A percentile compares a stretch with the other conserved stretches of the same genome.
These are phyloP conservation scores for Penicillium nordicum DNA, from an alignment of 2,329 filamentous ascomycete genomes.

Conservation along the genomic window DNA sequence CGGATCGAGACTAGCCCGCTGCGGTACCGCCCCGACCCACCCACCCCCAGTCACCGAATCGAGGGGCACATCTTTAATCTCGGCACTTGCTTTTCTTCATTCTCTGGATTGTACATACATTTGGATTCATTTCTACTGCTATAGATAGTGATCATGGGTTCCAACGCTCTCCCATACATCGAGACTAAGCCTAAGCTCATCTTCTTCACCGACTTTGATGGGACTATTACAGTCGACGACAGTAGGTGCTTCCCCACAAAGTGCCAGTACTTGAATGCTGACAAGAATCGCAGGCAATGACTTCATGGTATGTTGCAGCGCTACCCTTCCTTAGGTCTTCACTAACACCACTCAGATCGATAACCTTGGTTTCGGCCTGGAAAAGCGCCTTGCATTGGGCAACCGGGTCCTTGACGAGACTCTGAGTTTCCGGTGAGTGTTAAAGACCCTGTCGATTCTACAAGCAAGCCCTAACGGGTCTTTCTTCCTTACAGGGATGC, in stretches of 20 bases:
- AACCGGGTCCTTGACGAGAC: slow-evolving; percentile 68
- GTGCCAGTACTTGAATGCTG: slow-evolving; percentile 7
- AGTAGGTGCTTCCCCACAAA: slow-evolving; percentile 45
- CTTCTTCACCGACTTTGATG: slow-evolving; percentile 99
- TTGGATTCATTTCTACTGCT: background rate
- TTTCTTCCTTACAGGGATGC: slow-evolving; percentile 54
- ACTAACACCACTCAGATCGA: slow-evolving; percentile 65
- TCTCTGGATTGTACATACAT: background rate
- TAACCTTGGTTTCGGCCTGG: slow-evolving; percentile 78
- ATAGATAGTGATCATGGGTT: slow-evolving; percentile 26
- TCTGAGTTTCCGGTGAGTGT: slow-evolving; percentile 63
- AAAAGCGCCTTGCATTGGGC: slow-evolving; percentile 69
- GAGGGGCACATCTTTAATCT: slow-evolving; percentile 7
- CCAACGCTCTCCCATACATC: slow-evolving; percentile 39
- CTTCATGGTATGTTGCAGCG: slow-evolving; percentile 50
- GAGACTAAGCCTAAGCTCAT: slow-evolving; percentile 74
- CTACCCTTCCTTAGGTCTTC: background rate
- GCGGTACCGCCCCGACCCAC: slow-evolving; percentile 12
- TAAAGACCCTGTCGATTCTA: background rate
- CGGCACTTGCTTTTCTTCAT: slow-evolving; percentile 1
- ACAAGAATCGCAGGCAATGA: slow-evolving; percentile 54
- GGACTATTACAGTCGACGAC: slow-evolving; percentile 79
- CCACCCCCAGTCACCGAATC: slow-evolving; percentile 10
- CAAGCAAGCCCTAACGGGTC: slow-evolving; percentile 2
- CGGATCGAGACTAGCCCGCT: slow-evolving; percentile 10